Conservation (phyloP, 257 asterid species). For the Solanum pimpinellifolium region DNA sequence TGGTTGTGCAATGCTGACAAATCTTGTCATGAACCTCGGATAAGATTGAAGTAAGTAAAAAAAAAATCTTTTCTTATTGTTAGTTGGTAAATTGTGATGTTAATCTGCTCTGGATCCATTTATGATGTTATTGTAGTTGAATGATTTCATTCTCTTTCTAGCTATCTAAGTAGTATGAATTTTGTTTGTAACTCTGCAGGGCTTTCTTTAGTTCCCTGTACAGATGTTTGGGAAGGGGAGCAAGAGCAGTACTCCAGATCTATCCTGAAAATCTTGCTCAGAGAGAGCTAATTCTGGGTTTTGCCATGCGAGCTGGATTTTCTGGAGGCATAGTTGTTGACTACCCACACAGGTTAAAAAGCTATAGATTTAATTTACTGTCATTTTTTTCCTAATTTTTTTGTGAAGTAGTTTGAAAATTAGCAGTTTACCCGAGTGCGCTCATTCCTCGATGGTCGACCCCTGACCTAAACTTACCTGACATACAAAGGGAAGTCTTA, state of each 20-base stretch:
- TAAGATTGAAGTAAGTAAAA: conserved; percentile 73
- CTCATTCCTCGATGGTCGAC: not conserved
- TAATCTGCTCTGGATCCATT: not conserved
- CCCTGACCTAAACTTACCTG: not conserved
- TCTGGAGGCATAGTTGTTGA: conserved; percentile 91
- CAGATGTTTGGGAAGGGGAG: conserved; percentile 82
- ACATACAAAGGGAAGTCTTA: not conserved
- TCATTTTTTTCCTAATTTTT: not conserved
- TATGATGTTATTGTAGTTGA: not conserved
- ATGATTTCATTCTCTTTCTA: not conserved
- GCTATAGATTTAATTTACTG: not conserved
- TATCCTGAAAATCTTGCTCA: conserved; percentile 89
- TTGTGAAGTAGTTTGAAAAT: not conserved
- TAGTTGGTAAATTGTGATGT: not conserved
- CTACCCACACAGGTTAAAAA: conserved; percentile 76
- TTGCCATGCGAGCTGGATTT: conserved; percentile 96
- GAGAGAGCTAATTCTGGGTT: conserved; percentile 73
- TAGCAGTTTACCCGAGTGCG: not conserved
- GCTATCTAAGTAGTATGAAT: not conserved
- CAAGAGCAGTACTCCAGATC: conserved; percentile 87
- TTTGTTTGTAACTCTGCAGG: conserved; percentile 23
- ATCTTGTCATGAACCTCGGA: conserved; percentile 88
- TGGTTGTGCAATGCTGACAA: conserved; percentile 99
- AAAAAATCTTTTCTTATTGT: not conserved
- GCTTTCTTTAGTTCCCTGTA: conserved; percentile 86